These are phyloP conservation scores for Noccaea bulbosa DNA, from an alignment of 345 rosid species.

Conservation along the genomic window DNA sequence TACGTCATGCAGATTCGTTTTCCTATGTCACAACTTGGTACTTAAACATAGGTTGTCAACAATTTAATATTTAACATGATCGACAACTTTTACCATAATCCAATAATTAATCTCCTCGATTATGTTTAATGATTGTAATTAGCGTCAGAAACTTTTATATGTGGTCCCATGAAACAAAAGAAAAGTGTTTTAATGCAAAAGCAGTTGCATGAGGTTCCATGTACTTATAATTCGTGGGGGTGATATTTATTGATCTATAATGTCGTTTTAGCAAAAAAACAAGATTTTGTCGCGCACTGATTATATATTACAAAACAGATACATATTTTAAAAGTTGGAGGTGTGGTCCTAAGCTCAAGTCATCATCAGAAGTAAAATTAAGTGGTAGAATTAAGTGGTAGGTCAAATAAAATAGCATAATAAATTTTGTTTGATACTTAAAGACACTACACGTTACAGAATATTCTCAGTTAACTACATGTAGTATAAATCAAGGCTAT, in stretches of 20 bases:
- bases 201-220: conserved; percentile 39
- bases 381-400: conserved; percentile 29
- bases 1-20: conserved; percentile 43
- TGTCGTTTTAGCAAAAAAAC: conserved; percentile 12
- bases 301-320: not conserved
- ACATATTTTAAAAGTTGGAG: not conserved
- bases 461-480: conserved; percentile 29
- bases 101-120: conserved; percentile 26
- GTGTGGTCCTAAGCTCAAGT: conserved; percentile 37
- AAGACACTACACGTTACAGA: conserved; percentile 12
- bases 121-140: conserved; percentile 44
- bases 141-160: conserved; percentile 30
- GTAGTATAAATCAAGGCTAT: not conserved
- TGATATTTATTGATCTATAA: conserved; percentile 15
- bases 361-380: conserved; percentile 8
- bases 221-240: conserved; percentile 24
- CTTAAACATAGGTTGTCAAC: conserved; percentile 31
- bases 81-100: conserved; percentile 32
- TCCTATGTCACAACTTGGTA: conserved; percentile 46
- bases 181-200: conserved; percentile 2
- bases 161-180: conserved; percentile 35
- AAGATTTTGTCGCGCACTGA: conserved; percentile 23
- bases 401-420: conserved; percentile 8
- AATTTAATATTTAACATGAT: conserved; percentile 13
- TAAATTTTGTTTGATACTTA: not conserved